These are phyloP conservation scores for Fusarium neocosmosporiellum DNA, from an alignment of 2,329 filamentous ascomycete genomes.

Conservation along the genomic window DNA sequence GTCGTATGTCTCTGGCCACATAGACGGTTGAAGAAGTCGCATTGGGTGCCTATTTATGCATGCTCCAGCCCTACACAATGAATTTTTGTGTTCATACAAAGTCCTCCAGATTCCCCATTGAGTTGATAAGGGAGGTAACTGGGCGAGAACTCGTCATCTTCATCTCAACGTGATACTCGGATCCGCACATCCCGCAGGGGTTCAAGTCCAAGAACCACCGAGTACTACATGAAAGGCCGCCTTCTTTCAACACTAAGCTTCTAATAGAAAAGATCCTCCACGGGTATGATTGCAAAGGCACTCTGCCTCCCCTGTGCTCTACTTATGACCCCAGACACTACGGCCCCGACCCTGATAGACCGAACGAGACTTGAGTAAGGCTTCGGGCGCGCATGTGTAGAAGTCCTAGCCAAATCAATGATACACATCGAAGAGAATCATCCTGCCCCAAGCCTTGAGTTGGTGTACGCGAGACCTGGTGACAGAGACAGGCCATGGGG, in stretches of 20 bases:
- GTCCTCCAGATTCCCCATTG: background rate
- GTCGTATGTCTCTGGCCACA: background rate
- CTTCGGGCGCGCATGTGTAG: background rate
- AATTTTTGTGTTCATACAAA: background rate
- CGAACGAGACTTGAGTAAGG: background rate
- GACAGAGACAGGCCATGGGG: background rate
- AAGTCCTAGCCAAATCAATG: background rate
- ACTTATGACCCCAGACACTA: background rate
- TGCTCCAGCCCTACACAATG: background rate
- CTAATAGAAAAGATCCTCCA: background rate
- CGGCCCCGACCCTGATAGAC: background rate
- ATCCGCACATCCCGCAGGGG: background rate
- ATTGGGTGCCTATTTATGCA: background rate
- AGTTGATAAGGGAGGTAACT: background rate
- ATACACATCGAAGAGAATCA: no score
- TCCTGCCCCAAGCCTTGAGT: background rate
- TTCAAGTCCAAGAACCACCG: background rate
- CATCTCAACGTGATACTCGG: background rate
- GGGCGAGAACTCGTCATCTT: background rate
- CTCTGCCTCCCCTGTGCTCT: background rate
- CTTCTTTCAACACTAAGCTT: background rate
- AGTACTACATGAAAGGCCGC: background rate
- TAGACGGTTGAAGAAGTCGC: no score
- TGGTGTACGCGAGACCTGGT: background rate
- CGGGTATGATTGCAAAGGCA: background rate